Evolutionary conservation across 495 filamentous ascomycete species (phyloP).

Genomic region (Neurospora sp.): DNA sequence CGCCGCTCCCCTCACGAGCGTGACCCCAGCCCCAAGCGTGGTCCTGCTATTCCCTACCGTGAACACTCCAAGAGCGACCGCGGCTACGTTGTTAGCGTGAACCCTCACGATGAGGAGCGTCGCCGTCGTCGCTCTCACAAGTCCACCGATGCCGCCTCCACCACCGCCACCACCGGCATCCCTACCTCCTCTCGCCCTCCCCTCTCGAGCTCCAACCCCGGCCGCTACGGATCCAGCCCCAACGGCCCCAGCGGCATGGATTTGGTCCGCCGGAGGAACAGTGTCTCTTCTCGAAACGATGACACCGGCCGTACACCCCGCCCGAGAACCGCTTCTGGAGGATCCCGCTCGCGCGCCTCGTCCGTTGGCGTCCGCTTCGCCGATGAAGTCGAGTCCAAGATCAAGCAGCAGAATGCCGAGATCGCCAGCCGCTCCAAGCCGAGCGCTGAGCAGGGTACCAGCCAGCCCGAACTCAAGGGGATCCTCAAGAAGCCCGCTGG

Average conservation of each 20-base stretch:
- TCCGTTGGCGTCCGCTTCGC: constrained; percentile 17
- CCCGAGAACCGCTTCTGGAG: constrained; percentile 9
- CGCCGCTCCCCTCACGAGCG: constrained; percentile 5
- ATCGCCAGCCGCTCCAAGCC: constrained; percentile 24
- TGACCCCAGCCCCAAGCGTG: constrained; percentile 1
- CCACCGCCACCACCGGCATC: background rate
- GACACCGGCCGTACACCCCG: constrained; percentile 4
- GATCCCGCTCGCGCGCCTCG: background rate
- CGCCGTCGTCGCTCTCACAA: background rate
- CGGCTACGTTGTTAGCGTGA: background rate
- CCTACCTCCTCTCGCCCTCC: background rate
- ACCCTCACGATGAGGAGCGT: background rate
- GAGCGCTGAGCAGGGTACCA: constrained; percentile 1
- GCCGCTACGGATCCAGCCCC: background rate
- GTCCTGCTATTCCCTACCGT: background rate
- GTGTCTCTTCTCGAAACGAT: background rate
- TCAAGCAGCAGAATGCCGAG: constrained; percentile 22
- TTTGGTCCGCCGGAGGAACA: background rate
- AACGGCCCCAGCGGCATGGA: background rate
- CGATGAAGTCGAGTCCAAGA: constrained; percentile 18
- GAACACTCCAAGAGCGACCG: constrained; percentile 13
- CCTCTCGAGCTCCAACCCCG: background rate
- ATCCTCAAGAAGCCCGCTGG: constrained; percentile 20
- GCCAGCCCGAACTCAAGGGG: constrained; percentile 11
- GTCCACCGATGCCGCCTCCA: background rate